Percentiles rank a stretch among this genome's conserved stretches.
Evolutionary conservation across 345 rosid species (phyloP).

Genomic region (Tarenaya hassleriana): DNA sequence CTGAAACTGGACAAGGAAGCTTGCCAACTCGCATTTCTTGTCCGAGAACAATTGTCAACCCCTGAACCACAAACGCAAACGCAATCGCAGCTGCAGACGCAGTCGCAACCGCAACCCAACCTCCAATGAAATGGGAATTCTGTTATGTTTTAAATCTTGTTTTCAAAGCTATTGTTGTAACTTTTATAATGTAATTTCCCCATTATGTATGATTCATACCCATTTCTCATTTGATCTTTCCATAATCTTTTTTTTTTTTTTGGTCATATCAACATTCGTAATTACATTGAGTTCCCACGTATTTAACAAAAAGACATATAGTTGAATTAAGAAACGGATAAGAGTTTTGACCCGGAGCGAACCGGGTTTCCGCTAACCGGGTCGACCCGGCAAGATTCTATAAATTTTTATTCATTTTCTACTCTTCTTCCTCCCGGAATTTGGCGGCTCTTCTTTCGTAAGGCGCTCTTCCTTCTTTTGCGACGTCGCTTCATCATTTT

Average conservation of each 20-base stretch:
- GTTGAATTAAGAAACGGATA: too few species aligned
- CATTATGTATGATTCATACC: too few species aligned
- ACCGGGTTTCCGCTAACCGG: not conserved
- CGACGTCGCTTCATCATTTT: not conserved
- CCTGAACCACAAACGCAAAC: constrained; percentile 36
- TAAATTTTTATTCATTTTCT: not conserved
- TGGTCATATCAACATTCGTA: too few species aligned
- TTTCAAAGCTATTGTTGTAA: too few species aligned
- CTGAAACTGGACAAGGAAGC: constrained; percentile 54
- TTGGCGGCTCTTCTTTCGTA: constrained; percentile 24
- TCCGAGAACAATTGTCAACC: constrained; percentile 47
- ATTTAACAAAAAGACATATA: too few species aligned
- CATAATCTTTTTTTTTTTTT: too few species aligned
- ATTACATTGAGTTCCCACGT: too few species aligned
- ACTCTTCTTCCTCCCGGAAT: constrained; percentile 2
- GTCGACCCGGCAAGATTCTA: constrained; percentile 15
- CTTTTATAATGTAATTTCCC: too few species aligned
- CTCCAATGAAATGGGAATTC: constrained; percentile 21
- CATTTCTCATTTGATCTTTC: too few species aligned
- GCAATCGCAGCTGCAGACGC: too few species aligned
- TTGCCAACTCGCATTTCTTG: constrained; percentile 41
- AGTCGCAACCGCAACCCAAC: constrained; percentile 24
- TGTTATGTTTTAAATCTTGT: too few species aligned
- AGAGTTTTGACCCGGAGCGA: too few species aligned
- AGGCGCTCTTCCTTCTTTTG: constrained; percentile 1